These are phyloP conservation scores for Kazachstania africana DNA, from an alignment of 805 yeast genomes.

Conservation along the genomic window DNA sequence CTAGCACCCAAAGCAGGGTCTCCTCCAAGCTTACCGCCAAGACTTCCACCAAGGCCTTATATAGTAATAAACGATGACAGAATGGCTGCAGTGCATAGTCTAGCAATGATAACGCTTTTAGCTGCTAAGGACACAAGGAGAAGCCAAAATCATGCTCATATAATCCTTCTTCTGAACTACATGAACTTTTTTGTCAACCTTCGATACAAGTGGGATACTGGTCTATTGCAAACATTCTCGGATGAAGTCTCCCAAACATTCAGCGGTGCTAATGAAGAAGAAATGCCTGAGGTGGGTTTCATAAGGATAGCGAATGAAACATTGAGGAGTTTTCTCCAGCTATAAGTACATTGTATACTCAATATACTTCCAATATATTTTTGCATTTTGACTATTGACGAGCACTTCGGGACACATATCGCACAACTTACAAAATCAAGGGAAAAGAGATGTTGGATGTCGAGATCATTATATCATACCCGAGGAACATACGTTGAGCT, in stretches of 20 bases:
- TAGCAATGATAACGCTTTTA: slow-evolving; percentile 30
- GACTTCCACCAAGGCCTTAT: slow-evolving; percentile 28
- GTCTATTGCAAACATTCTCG: slow-evolving; percentile 22
- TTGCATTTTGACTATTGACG: too few species aligned
- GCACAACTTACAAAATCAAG: too few species aligned
- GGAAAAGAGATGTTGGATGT: too few species aligned
- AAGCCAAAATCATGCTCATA: slow-evolving; percentile 2
- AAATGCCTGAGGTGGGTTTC: slow-evolving; percentile 17
- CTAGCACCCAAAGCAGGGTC: not conserved
- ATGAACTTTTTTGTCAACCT: slow-evolving; percentile 40
- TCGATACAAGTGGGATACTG: slow-evolving; percentile 23
- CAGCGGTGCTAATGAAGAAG: slow-evolving; percentile 9
- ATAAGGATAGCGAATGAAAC: slow-evolving; percentile 20
- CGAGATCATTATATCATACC: too few species aligned
- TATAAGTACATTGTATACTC: too few species aligned
- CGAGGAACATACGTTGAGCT: too few species aligned
- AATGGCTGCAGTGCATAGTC: slow-evolving; percentile 31
- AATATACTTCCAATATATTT: too few species aligned
- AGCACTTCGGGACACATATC: too few species aligned
- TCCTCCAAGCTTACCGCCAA: slow-evolving; percentile 3
- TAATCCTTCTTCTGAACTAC: slow-evolving; percentile 34
- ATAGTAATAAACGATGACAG: slow-evolving; percentile 34
- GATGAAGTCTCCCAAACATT: slow-evolving; percentile 20
- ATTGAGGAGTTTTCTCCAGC: slow-evolving; percentile 6
- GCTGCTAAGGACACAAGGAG: slow-evolving; percentile 5